A percentile compares a stretch with the other conserved stretches of the same genome.
These are phyloP conservation scores for Oryza coarctata DNA, from an alignment of 176 grass and related monocot genomes.

Conservation along the genomic window DNA sequence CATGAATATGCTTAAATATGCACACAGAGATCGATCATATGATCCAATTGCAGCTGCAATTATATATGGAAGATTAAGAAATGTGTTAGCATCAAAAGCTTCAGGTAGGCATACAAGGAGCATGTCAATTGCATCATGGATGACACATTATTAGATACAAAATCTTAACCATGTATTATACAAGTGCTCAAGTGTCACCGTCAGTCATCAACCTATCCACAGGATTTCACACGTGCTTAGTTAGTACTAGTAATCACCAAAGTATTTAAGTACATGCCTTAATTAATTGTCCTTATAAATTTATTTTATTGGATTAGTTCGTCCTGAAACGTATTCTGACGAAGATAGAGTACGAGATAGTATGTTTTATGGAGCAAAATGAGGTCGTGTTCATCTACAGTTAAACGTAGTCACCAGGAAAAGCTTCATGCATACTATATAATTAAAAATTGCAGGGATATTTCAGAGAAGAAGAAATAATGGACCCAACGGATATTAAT, in stretches of 20 bases:
- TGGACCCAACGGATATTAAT: neutral
- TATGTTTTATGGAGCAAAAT: neutral
- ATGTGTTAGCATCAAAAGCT: slow-evolving; percentile 1
- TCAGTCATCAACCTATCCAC: slow-evolving; percentile 29
- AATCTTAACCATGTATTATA: neutral
- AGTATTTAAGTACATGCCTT: neutral
- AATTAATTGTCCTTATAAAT: neutral
- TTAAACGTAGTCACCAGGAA: neutral
- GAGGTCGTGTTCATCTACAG: neutral
- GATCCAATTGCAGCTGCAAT: neutral
- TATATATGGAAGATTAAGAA: neutral
- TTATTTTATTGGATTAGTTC: neutral
- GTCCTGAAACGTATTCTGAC: neutral
- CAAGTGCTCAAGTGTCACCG: slow-evolving; percentile 8
- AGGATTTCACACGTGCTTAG: slow-evolving; percentile 17
- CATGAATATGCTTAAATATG: neutral
- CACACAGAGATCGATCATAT: neutral
- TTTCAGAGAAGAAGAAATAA: neutral
- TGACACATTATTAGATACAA: neutral
- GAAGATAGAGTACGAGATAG: neutral
- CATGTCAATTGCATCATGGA: slow-evolving; percentile 42
- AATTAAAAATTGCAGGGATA: neutral
- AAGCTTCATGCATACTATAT: neutral
- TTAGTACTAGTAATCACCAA: neutral
- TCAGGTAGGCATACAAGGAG: neutral